A percentile compares a stretch with the other conserved stretches of the same genome.
phyloP scores from a whole-genome alignment of 2,329 filamentous ascomycete genomes.

The Sporothrix phasma region DNA sequence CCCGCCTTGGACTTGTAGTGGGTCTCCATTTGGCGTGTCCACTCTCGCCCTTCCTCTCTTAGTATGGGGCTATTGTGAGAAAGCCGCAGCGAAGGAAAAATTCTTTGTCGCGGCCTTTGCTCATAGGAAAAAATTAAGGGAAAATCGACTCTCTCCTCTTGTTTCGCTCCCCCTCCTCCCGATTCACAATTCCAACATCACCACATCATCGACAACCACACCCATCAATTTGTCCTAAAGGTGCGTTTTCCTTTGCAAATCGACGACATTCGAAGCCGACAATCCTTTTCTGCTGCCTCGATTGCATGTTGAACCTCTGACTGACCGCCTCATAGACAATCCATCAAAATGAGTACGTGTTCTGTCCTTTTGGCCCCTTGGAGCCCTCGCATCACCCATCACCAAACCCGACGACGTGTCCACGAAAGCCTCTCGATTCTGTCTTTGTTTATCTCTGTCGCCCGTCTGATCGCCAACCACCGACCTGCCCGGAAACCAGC shows the following conservation, averaged over 20 bases:
- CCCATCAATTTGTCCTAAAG: constrained; percentile 17
- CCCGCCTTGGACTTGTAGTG: background rate
- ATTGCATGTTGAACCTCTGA: background rate
- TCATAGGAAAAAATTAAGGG: constrained; percentile 12
- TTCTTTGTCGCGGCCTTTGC: background rate
- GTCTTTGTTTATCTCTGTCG: background rate
- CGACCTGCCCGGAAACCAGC: background rate
- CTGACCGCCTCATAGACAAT: constrained; percentile 22
- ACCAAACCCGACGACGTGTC: background rate
- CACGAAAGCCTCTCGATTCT: background rate
- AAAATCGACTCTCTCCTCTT: constrained; percentile 10
- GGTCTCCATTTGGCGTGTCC: background rate
- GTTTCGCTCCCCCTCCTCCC: constrained; percentile 6
- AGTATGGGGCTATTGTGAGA: background rate
- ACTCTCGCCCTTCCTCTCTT: background rate
- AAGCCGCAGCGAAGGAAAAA: constrained; percentile 1
- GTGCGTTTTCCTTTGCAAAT: constrained; percentile 6
- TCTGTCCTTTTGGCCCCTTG: background rate
- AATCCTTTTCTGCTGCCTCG: background rate
- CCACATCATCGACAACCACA: constrained; percentile 13
- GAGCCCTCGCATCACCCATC: background rate
- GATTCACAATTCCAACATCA: background rate
- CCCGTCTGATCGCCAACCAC: background rate
- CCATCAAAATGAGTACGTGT: constrained; percentile 50
- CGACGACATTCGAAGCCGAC: background rate